Base-by-base conservation (phyloP, 2,329 filamentous ascomycete species). In the Chaetomium sp. region DNA sequence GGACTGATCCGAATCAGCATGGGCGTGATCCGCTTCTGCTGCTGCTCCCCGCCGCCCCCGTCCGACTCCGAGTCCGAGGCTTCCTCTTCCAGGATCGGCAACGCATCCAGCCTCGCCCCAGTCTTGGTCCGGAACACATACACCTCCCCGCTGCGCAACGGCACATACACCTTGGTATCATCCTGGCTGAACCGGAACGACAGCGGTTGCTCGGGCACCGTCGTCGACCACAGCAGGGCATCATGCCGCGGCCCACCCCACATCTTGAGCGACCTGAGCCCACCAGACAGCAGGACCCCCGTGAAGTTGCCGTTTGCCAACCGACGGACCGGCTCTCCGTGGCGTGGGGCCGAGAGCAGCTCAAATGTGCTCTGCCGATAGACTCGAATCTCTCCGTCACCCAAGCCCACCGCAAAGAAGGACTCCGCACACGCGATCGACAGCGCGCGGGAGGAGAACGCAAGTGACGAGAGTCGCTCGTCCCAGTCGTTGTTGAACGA, bases 291-390 rank as follows among this genome's bases (percentile, higher is more conserved):
- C 11, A 60, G n/a, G 11, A 56, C 48, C 1, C 51, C 56, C 0
- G 56, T 58, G 10, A 60, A 43, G n/a, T 56, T 53, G 3, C 58
- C 58, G 33, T 54, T 58, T 4, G 56, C 58, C 35, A 60, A 33
- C 14, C 46, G 41, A 5, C 56, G 47, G 12, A 60, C 58, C 6
- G 53, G 56, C 53, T 60, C 58, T 32, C 58, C 58, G 32, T 60
- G 58, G 9, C 45, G 52, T 36, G 58, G 11, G 3, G 51, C 56
- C 7, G 44, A 52, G 9, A 60, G 14, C 51, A 60, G 49, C 52
- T 58, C 58, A 32, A 60, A 60, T 14, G 55, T 60, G 33, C 51
- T 60, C 40, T 58, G 53, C 37, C 58, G 53, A 33, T 60, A 60
- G 5, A 60, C 44, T 49, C 38, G 56, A 41, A 60, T 35, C 1